Conservation (phyloP, 2,329 filamentous ascomycete genomes). For the Cordyceps farinosa region DNA sequence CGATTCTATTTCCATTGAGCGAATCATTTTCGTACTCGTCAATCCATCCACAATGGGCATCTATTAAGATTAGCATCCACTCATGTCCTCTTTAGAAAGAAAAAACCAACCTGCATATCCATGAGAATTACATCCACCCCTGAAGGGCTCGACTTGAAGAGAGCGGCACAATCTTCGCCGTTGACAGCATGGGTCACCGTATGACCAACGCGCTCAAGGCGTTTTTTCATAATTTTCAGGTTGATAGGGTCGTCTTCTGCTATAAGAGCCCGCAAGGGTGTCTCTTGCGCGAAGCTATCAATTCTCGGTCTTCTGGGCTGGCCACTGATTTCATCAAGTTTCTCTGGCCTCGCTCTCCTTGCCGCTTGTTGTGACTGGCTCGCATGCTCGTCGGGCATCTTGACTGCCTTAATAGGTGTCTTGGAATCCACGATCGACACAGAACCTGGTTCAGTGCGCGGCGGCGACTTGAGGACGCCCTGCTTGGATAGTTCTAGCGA, state of each 20-base stretch:
- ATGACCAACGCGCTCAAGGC: constrained; percentile 74
- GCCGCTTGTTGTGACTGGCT: constrained; percentile 28
- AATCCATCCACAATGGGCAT: constrained; percentile 92
- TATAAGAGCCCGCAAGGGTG: constrained; percentile 57
- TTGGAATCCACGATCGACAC: constrained; percentile 39
- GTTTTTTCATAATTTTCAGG: constrained; percentile 74
- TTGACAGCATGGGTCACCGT: constrained; percentile 70
- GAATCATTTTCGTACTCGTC: constrained; percentile 77
- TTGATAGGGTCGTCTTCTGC: constrained; percentile 90
- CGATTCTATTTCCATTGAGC: constrained; percentile 61
- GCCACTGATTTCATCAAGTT: not conserved
- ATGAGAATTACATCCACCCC: constrained; percentile 78
- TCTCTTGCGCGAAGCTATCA: constrained; percentile 20
- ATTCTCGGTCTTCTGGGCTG: constrained; percentile 6
- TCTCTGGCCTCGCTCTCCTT: not conserved
- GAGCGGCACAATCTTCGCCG: constrained; percentile 75
- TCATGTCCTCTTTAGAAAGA: not conserved
- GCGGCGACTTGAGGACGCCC: not conserved
- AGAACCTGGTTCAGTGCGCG: not conserved
- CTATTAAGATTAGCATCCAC: constrained; percentile 39
- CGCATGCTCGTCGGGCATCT: constrained; percentile 45
- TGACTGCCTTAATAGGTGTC: constrained; percentile 45
- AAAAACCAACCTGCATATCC: constrained; percentile 76
- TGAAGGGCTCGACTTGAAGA: constrained; percentile 60
- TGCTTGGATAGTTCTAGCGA: not conserved